Evolutionary conservation across 805 yeast genomes (phyloP).

Genomic region (Myxozyma nipponensis): DNA sequence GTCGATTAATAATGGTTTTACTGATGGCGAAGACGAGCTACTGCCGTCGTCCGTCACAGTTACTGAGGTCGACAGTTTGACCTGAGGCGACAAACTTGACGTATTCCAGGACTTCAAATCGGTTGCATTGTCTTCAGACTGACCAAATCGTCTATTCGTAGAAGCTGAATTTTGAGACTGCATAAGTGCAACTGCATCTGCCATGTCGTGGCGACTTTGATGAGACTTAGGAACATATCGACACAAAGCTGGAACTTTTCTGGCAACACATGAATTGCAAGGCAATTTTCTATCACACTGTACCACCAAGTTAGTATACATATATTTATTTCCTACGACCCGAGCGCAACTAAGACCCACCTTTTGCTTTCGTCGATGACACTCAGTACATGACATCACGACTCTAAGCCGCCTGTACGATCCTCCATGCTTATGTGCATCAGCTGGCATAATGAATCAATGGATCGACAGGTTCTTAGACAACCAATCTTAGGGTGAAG

Average conservation of each 20-base stretch:
- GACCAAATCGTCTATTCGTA: no score
- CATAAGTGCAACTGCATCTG: no score
- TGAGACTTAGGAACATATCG: constrained; percentile 8
- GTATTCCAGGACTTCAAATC: no score
- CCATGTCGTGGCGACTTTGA: no score
- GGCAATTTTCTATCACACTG: constrained; percentile 26
- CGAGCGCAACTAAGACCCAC: constrained; percentile 1
- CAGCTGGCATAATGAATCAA: no score
- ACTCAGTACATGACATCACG: constrained; percentile 25
- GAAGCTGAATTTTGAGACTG: no score
- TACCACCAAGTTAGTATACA: background rate
- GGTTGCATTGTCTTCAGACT: no score
- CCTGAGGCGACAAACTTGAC: no score
- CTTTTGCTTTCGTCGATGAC: constrained; percentile 27
- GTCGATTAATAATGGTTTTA: background rate
- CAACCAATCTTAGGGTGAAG: no score
- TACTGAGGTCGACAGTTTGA: background rate
- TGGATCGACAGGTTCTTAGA: no score
- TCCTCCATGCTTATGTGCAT: background rate
- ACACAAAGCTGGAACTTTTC: constrained; percentile 20
- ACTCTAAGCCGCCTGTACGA: constrained; percentile 2
- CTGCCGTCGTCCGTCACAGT: background rate
- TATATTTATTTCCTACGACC: background rate
- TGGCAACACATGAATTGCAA: constrained; percentile 21
- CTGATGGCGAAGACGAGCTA: background rate